Evolutionary conservation across 179 eudicot species (phyloP), one percentile per base, ranked within the genome.

Genomic region (Silene vulgaris): DNA sequence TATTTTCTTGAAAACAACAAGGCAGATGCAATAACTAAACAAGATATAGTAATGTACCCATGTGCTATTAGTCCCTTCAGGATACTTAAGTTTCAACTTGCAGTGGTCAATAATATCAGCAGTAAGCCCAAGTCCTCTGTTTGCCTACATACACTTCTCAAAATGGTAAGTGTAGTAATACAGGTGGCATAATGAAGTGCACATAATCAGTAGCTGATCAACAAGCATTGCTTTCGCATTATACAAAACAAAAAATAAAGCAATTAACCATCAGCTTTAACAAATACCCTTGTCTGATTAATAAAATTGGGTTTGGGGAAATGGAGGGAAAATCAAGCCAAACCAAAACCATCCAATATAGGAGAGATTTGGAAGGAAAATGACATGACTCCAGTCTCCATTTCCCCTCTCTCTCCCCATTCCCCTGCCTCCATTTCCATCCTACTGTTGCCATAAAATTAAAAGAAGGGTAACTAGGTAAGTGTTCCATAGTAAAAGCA

Each of bases 111-210:
- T 84, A 61, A 89, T 84, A 75, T 88, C 83, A 68, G 97, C 97
- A 63, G 96, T 86, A 70, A 95, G 96, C 75, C 99, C 99, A 74
- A 95, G 89, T 67, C 99, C 99, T 86, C 97, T 86, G 82, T 85
- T 92, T 72, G 93, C 97, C 99, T 95, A 72, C 75, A 84, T 67
- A 13, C 72, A 65, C 72, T 72, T 73, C 23, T 48, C 57, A 65
- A 57, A 37, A 66, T 37, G 52, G 69, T 59, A 61, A 83, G 75
- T 2, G 71, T 40, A 23, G n/a, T 37, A 64, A 57, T 21, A 83
- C 19, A 64, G 14, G 26, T 13, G 29, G 29, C 52, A 75, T 19
- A 50, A 60, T 52, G 52, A 16, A 72, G 2, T 50, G 6, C 8
- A 21, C 0, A 35, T 28, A 43, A n/a, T 3, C 20, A 50, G n/a